These are phyloP conservation scores for Scedosporium aurantiacum DNA, from an alignment of 2,329 filamentous ascomycete species.

Conservation along the genomic window DNA sequence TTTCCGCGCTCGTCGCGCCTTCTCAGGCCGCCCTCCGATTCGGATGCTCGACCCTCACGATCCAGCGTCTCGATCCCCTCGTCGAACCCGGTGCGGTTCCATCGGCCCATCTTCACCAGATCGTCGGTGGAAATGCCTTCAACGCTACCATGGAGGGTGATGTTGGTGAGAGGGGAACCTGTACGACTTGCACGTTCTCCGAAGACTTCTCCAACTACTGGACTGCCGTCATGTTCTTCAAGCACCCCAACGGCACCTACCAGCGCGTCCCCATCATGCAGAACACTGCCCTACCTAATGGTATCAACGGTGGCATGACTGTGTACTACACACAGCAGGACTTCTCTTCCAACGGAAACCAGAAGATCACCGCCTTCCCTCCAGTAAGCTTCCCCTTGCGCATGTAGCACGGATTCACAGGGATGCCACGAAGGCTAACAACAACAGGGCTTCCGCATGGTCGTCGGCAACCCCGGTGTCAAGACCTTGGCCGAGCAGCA, in stretches of 20 bases:
- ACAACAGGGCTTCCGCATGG: constrained; percentile 33
- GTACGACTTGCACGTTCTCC: constrained; percentile 10
- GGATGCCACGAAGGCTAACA: constrained; percentile 8
- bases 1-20: constrained; percentile 2
- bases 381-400: constrained; percentile 23
- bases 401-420: no score
- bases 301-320: constrained; percentile 28
- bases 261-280: constrained; percentile 11
- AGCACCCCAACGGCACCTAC: constrained; percentile 9
- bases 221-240: constrained; percentile 11
- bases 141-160: constrained; percentile 28
- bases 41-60: constrained; percentile 38
- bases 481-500: constrained; percentile 21
- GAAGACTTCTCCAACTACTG: constrained; percentile 12
- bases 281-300: constrained; percentile 3
- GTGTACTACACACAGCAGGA: constrained; percentile 32
- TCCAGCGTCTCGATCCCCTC: constrained; percentile 28
- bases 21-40: constrained; percentile 20
- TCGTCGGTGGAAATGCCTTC: constrained; percentile 42
- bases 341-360: constrained; percentile 15
- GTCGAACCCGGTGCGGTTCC: constrained; percentile 36
- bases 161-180: constrained; percentile 8
- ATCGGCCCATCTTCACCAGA: constrained; percentile 46
- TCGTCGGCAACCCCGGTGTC: constrained; percentile 29
- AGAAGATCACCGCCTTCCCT: constrained; percentile 32